Evolutionary conservation across 345 rosid genomes (phyloP).

Genomic region (Salix suchowensis): DNA sequence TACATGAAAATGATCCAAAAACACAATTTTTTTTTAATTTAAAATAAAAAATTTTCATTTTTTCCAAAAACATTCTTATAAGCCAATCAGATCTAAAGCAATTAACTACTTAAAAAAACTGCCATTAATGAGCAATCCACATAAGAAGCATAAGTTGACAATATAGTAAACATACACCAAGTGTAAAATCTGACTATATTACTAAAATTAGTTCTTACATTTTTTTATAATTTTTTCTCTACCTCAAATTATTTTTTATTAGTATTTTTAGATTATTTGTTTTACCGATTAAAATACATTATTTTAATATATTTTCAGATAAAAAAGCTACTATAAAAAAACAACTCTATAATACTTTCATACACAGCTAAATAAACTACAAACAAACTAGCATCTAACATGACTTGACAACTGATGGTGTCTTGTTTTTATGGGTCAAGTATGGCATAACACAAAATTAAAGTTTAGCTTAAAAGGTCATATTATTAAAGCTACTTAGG

Average conservation of each 20-base stretch:
- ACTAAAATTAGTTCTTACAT: no score
- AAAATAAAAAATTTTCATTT: no score
- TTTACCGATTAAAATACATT: no score
- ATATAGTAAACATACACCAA: background rate
- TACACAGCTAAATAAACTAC: background rate
- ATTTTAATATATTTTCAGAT: no score
- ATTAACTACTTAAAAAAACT: background rate
- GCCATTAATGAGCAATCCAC: background rate
- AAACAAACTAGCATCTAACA: background rate
- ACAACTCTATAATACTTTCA: no score
- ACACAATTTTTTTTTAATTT: no score
- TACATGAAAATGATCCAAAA: no score
- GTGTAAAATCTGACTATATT: background rate
- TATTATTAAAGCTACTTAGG: background rate
- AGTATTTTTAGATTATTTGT: no score
- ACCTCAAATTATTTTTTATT: no score
- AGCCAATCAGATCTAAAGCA: background rate
- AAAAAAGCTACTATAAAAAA: no score
- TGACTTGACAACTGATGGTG: background rate
- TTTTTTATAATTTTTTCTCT: no score
- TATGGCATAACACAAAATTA: background rate
- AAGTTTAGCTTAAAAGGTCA: background rate
- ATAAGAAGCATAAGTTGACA: background rate
- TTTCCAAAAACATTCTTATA: no score
- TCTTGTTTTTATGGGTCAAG: background rate